phyloP scores from a whole-genome alignment of 2,329 filamentous ascomycete genomes.

The Thielaviopsis populi region DNA sequence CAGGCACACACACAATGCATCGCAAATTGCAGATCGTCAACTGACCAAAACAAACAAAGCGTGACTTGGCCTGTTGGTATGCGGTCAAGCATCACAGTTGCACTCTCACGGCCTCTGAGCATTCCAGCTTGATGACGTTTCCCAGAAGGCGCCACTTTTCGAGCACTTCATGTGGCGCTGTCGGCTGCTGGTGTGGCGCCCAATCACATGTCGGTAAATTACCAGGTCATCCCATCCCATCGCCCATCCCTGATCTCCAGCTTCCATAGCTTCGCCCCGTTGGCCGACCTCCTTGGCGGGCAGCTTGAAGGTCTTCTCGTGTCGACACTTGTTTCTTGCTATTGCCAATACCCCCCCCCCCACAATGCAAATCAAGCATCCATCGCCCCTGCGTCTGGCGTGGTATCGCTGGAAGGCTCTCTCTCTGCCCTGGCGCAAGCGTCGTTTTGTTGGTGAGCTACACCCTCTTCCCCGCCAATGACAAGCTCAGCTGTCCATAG shows the following conservation, averaged over 20 bases:
- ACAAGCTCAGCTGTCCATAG: not conserved
- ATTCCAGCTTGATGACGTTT: not conserved
- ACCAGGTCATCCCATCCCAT: not conserved
- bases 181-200: not conserved
- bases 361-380: constrained; percentile 13
- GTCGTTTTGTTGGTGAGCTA: constrained; percentile 43
- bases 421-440: constrained; percentile 47
- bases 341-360: not conserved
- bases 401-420: constrained; percentile 51
- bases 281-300: not conserved
- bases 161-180: not conserved
- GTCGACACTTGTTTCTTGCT: not conserved
- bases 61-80: not conserved
- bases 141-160: not conserved
- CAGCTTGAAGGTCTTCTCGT: not conserved
- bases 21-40: not conserved
- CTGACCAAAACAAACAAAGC: not conserved
- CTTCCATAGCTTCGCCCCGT: not conserved
- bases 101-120: not conserved
- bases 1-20: not conserved
- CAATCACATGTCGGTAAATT: not conserved
- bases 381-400: constrained; percentile 22
- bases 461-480: not conserved
- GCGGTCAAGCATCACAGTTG: not conserved
- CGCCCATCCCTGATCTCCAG: not conserved